A percentile compares a stretch with the other conserved stretches of the same genome.
Evolutionary conservation across 208 protist genomes (phyloP).

Genomic region (Crithidia brevicula): DNA sequence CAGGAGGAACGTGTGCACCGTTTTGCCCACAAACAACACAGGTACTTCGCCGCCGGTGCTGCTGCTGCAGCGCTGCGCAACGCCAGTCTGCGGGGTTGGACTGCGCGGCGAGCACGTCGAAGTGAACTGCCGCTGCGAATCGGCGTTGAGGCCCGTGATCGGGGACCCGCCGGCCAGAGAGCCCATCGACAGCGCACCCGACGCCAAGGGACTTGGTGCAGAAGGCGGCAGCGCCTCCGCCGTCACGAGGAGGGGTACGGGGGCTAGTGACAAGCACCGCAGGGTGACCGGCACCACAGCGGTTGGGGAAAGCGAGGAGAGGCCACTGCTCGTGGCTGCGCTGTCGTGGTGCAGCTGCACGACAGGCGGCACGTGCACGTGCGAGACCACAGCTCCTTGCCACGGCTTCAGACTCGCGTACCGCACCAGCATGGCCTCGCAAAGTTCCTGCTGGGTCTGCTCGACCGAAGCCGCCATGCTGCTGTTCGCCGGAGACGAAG

Average conservation of each 20-base stretch:
- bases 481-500: too few species aligned
- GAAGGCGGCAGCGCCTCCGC: conserved; percentile 36
- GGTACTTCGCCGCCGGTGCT: conserved; percentile 26
- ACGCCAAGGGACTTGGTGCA: not conserved
- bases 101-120: not conserved
- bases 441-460: conserved; percentile 54
- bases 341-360: conserved; percentile 33
- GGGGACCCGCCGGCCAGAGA: not conserved
- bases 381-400: conserved; percentile 47
- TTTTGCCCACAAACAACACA: conserved; percentile 72
- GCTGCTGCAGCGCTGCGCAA: not conserved
- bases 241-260: conserved; percentile 67
- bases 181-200: not conserved
- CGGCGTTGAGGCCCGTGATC: not conserved
- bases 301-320: not conserved
- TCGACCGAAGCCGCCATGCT: conserved; percentile 37
- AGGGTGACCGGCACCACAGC: conserved; percentile 54
- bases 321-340: not conserved
- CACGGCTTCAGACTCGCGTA: conserved; percentile 48
- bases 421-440: conserved; percentile 45
- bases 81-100: not conserved
- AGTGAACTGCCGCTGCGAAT: not conserved
- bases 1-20: conserved; percentile 60
- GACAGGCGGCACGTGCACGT: conserved; percentile 30
- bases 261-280: conserved; percentile 66